A percentile compares a stretch with the other conserved stretches of the same genome.
Evolutionary conservation across 1,284 basidiomycete genomes (phyloP).

Genomic region (Hypsizygus ulmarius): DNA sequence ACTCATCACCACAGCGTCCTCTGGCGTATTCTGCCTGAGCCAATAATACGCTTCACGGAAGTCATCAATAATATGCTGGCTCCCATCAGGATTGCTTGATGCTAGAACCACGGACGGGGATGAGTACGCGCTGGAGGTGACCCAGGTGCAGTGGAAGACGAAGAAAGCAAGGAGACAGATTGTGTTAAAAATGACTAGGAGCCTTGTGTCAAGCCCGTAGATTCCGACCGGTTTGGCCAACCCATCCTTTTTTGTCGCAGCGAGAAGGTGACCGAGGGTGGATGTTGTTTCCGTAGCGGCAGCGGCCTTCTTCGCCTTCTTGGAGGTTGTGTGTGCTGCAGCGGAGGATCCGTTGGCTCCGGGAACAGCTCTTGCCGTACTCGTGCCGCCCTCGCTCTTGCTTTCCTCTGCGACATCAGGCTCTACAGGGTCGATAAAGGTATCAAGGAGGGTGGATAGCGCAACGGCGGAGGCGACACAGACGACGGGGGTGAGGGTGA

Average conservation of each 20-base stretch:
- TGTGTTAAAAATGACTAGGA: slow-evolving; percentile 77
- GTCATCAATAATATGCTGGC: slow-evolving; percentile 96
- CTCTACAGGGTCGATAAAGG: slow-evolving; percentile 77
- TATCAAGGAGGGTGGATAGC: slow-evolving; percentile 85
- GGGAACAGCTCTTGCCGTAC: slow-evolving; percentile 22
- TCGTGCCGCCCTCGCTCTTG: slow-evolving; percentile 25
- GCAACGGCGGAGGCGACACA: slow-evolving; percentile 93
- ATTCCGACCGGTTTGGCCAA: slow-evolving; percentile 56
- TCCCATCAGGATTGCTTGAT: slow-evolving; percentile 79
- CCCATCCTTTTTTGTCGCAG: slow-evolving; percentile 39
- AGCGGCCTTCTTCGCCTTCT: slow-evolving; percentile 63
- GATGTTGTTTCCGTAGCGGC: slow-evolving; percentile 25
- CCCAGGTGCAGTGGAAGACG: slow-evolving; percentile 96
- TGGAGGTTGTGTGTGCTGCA: slow-evolving; percentile 36
- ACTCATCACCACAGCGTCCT: slow-evolving; percentile 93
- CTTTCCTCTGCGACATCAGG: slow-evolving; percentile 46
- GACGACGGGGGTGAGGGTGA: slow-evolving; percentile 89
- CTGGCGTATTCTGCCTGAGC: slow-evolving; percentile 92
- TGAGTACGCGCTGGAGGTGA: slow-evolving; percentile 94
- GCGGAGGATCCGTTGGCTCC: slow-evolving; percentile 29
- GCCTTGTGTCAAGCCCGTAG: slow-evolving; percentile 82
- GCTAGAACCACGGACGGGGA: slow-evolving; percentile 97
- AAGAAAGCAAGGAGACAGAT: slow-evolving; percentile 84
- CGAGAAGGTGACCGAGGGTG: slow-evolving; percentile 40
- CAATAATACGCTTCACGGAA: slow-evolving; percentile 99